Conservation (phyloP, 169 alveolate species). For the Plasmodium inui region DNA sequence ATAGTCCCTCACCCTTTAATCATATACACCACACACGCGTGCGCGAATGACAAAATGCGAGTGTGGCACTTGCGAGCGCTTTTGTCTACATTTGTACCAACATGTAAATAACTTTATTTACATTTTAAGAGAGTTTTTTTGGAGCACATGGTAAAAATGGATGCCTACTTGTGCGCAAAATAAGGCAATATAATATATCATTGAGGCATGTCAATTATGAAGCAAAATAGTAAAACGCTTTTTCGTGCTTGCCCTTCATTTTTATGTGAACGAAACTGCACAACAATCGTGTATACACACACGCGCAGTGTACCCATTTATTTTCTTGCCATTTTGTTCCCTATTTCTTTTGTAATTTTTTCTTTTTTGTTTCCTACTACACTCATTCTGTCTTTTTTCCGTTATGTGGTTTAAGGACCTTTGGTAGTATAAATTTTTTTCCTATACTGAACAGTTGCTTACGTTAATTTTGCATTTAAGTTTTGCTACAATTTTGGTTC, state of each 20-base stretch:
- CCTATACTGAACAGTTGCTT: not conserved
- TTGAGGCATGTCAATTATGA: not conserved
- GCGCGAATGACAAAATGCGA: not conserved
- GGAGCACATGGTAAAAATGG: not conserved
- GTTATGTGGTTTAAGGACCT: not conserved
- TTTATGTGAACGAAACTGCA: not conserved
- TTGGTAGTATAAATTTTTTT: not conserved
- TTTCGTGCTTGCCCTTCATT: not conserved
- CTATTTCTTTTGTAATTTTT: not conserved
- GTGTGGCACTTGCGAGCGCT: not conserved
- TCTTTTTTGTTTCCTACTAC: not conserved
- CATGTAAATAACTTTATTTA: not conserved
- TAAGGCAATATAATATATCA: not conserved
- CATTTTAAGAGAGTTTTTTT: constrained; percentile 1
- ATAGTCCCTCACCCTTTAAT: not conserved
- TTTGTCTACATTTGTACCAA: not conserved
- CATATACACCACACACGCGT: not conserved
- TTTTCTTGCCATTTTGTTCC: not conserved
- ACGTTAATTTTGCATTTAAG: not conserved
- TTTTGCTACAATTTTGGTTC: not conserved
- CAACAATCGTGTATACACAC: not conserved
- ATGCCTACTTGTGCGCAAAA: not conserved
- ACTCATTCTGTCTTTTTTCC: not conserved
- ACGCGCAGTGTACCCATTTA: not conserved
- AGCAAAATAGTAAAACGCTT: not conserved